Conservation (phyloP, 225 moss, liverwort and hornwort genomes). For the Pleurozium schreberi region DNA sequence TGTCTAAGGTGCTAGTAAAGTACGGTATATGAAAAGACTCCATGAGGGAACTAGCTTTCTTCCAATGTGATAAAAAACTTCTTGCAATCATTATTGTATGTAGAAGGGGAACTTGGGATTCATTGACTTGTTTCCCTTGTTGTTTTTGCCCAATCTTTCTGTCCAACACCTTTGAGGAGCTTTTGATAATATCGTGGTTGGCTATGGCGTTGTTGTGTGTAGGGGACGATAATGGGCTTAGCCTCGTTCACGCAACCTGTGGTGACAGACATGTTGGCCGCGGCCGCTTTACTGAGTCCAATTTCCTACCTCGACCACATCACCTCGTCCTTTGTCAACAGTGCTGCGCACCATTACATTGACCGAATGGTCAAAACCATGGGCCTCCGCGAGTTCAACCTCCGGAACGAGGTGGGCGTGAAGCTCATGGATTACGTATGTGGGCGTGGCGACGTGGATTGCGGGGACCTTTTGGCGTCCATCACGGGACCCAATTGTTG, state of each 20-base stretch:
- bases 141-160: not conserved
- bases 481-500: slow-evolving; percentile 95
- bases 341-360: slow-evolving; percentile 71
- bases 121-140: not conserved
- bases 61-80: not conserved
- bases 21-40: not conserved
- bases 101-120: not conserved
- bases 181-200: not conserved
- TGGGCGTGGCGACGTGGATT: slow-evolving; percentile 47
- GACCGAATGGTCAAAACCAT: slow-evolving; percentile 71
- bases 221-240: slow-evolving; percentile 94
- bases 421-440: slow-evolving; percentile 73
- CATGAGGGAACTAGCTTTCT: too few species aligned
- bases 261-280: slow-evolving; percentile 51
- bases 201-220: not conserved
- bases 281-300: slow-evolving; percentile 81
- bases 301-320: slow-evolving; percentile 87
- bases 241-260: slow-evolving; percentile 66
- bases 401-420: slow-evolving; percentile 69
- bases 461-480: slow-evolving; percentile 64
- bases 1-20: too few species aligned
- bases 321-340: slow-evolving; percentile 57
- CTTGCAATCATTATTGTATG: not conserved
- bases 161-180: not conserved
- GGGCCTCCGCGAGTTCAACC: slow-evolving; percentile 73